Conservation (phyloP, 495 filamentous ascomycete species). For the Geoglossum glabrum region DNA sequence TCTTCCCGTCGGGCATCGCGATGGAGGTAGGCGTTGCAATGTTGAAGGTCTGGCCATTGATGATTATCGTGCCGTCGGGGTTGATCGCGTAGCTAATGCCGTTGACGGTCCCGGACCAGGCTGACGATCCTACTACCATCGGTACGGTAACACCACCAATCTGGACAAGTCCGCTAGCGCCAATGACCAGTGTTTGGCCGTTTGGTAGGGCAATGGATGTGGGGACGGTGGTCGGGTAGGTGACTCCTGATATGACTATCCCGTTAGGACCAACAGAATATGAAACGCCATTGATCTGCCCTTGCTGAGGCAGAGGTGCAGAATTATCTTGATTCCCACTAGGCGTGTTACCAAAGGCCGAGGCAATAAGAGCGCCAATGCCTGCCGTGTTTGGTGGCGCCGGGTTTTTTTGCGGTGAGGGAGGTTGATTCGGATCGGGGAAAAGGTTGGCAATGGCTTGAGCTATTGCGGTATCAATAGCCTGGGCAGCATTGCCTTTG, state of each 20-base stretch:
- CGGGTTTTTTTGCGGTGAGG: not conserved
- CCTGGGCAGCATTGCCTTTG: too few species aligned
- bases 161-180: not conserved
- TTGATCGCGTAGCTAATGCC: not conserved
- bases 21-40: not conserved
- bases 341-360: not conserved
- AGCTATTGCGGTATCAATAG: not conserved
- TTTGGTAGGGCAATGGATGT: constrained; percentile 17
- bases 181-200: not conserved
- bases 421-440: not conserved
- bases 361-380: not conserved
- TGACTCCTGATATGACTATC: not conserved
- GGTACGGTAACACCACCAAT: not conserved
- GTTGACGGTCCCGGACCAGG: not conserved
- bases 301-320: not conserved
- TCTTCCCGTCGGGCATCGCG: not conserved
- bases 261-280: not conserved
- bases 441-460: not conserved
- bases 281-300: not conserved
- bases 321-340: not conserved
- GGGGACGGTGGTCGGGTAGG: constrained; percentile 9
- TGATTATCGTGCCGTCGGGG: not conserved
- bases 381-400: not conserved
- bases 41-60: not conserved
- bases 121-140: not conserved